Evolutionary conservation across 2,329 filamentous ascomycete species (phyloP).

Genomic region (Ceratocystiopsis minuta): DNA sequence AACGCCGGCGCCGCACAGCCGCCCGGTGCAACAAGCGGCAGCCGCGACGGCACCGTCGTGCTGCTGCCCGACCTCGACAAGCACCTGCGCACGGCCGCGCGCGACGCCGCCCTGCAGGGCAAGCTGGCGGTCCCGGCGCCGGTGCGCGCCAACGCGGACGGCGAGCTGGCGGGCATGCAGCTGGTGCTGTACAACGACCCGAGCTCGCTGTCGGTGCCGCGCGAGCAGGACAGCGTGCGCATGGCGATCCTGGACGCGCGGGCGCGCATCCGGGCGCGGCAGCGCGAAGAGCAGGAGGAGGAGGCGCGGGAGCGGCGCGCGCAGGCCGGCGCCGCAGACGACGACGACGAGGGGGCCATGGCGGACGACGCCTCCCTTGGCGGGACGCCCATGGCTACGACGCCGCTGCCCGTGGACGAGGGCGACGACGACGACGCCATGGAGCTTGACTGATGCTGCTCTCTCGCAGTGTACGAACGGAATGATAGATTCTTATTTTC

Average conservation of each 20-base stretch:
- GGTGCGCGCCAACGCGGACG: slow-evolving; percentile 39
- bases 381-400: slow-evolving; percentile 1
- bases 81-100: slow-evolving; percentile 38
- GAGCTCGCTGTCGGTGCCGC: slow-evolving; percentile 54
- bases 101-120: background rate
- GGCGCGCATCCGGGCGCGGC: slow-evolving; percentile 43
- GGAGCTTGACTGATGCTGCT: slow-evolving; percentile 35
- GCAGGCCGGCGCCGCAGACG: slow-evolving; percentile 12
- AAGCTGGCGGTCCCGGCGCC: slow-evolving; percentile 17
- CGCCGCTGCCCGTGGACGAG: background rate
- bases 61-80: slow-evolving; percentile 78
- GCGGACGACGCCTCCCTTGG: slow-evolving; percentile 1
- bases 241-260: slow-evolving; percentile 71
- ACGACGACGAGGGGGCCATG: background rate
- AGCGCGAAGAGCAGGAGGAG: slow-evolving; percentile 21
- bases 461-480: too few species aligned
- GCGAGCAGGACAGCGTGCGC: slow-evolving; percentile 58
- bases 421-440: slow-evolving; percentile 42
- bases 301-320: slow-evolving; percentile 32
- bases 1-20: too few species aligned
- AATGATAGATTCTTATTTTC: too few species aligned
- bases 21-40: too few species aligned
- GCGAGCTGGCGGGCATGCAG: slow-evolving; percentile 44
- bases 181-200: slow-evolving; percentile 75
- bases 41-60: slow-evolving; percentile 35